A percentile compares a stretch with the other conserved stretches of the same genome.
Conservation (phyloP, 164 flowering plant genomes). For the Nymphaea colorata region DNA sequence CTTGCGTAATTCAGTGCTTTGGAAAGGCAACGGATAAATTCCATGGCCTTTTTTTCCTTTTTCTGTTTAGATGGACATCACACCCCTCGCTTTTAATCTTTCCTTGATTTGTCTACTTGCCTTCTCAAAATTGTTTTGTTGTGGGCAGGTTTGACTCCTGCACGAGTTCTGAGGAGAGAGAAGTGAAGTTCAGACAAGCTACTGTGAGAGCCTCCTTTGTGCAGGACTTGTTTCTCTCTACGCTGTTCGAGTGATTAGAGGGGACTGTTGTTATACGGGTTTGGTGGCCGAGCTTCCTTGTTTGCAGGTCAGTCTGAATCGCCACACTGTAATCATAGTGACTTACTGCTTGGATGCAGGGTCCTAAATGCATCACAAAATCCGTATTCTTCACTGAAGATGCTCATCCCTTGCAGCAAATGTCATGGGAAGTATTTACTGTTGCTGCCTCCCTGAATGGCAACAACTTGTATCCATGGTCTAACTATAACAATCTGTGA, state of each 20-base stretch:
- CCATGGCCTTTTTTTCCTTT: neutral
- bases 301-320: neutral
- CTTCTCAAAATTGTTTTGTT: neutral
- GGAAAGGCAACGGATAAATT: no score
- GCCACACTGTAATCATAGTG: neutral
- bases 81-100: neutral
- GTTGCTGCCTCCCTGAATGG: no score
- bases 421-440: no score
- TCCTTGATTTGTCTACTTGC: neutral
- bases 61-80: neutral
- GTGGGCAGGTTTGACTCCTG: constrained; percentile 57
- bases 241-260: constrained; percentile 36
- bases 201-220: constrained; percentile 60
- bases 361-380: no score
- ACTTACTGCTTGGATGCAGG: constrained; percentile 3
- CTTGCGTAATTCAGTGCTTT: no score
- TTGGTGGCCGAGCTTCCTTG: no score
- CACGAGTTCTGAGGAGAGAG: constrained; percentile 62
- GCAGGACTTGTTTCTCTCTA: constrained; percentile 61
- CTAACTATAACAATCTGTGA: constrained; percentile 1
- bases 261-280: constrained; percentile 4
- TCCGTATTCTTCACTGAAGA: no score
- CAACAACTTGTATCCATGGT: constrained; percentile 1
- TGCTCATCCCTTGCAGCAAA: no score
- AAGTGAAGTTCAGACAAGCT: constrained; percentile 55